Base-by-base conservation (phyloP, 768 basidiomycete genomes). In the Pleurotus sapidus region DNA sequence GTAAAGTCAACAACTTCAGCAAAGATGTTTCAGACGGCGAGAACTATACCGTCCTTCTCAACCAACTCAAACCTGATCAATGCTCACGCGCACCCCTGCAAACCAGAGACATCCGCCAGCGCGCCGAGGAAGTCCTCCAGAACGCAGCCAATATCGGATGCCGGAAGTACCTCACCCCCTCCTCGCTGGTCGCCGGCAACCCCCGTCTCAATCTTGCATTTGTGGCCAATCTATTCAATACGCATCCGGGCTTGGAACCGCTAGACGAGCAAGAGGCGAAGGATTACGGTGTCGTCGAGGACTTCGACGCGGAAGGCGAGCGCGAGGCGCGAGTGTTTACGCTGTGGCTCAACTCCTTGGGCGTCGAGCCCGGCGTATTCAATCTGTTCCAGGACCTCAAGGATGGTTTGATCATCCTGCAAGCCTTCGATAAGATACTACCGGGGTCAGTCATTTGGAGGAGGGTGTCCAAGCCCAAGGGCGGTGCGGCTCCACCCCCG, bases 301-400 rank as follows among this genome's bases (percentile, higher is more conserved):
- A 98, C 74, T 99, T 99, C 64, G 97, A 99, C 60, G 97, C 96
- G 0, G 97, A 99, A 71, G 97, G 97, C 59, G 97, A 99, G 71
- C 87, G 97, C 47, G 97, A 98, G 71, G 97, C 97, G 4, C 87
- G 96, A 38, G 97, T 95, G 27, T 99, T 99, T 70, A 99, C 91
- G 0, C 84, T 99, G 17, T 99, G 97, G 97, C 80, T 99, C 60
- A 99, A 99, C 78, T 95, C 93, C 11, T 82, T 99, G 50, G 93
- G 92, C 60, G 97, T 98, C 58, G 95, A 99, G 55, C 97, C 97
- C 0, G 89, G 87, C 46, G 95, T 99, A 14, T 94, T 91, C 80
- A 95, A 98, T 75, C 74, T 99, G 60, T 98, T 98, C 68, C 93
- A 98, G 78, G 91, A 98, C 68, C 72, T 99, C 68, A 91, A 89